Evolutionary conservation across 2,329 filamentous ascomycete species (phyloP), one percentile per base, ranked within the genome.

Genomic region (Pseudogymnoascus sp.): DNA sequence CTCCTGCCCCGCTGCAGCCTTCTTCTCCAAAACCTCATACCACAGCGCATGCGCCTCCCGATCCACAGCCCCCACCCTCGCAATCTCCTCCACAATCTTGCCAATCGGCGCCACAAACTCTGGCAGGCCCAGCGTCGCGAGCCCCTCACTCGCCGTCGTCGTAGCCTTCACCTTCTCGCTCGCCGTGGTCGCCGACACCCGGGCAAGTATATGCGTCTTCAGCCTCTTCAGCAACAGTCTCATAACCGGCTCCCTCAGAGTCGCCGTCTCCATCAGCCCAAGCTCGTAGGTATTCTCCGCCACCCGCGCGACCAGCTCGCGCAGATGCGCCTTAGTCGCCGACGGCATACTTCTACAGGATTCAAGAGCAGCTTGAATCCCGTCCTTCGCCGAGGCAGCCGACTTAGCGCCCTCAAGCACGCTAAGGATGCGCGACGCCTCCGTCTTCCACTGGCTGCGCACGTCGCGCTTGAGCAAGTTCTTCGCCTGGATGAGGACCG

Each of bases 401-500:
- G 76, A 68, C 64, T 77, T 79, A 2, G 81, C 76, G 44, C 80
- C 82, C 67, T 88, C 87, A 10, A 93, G 81, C 0, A 90, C 83
- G 1, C 83, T 77, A 78, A 88, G 84, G 67, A 93, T 84, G n/a
- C 89, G 85, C 2, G 80, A 78, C 0, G 89, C 88, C 74, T 93
- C 88, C 23, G 80, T 83, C 74, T 87, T 90, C 90, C 90, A 95
- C 19, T 88, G 85, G 11, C 83, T 83, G 50, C 90, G 85, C 3
- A 91, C 88, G 71, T 93, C 90, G 15, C 90, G 85, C 76, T 92
- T 93, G 33, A 95, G 82, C 7, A 93, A 79, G 69, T 92, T 93
- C 78, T 95, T 95, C 74, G 87, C 88, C 61, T 91, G 91, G 13
- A 93, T 77, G 28, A 93, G 78, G 59, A 93, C 87, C 0, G 89